These are phyloP conservation scores for Fusarium lateritium DNA, from an alignment of 2,329 filamentous ascomycete species.

Conservation along the genomic window DNA sequence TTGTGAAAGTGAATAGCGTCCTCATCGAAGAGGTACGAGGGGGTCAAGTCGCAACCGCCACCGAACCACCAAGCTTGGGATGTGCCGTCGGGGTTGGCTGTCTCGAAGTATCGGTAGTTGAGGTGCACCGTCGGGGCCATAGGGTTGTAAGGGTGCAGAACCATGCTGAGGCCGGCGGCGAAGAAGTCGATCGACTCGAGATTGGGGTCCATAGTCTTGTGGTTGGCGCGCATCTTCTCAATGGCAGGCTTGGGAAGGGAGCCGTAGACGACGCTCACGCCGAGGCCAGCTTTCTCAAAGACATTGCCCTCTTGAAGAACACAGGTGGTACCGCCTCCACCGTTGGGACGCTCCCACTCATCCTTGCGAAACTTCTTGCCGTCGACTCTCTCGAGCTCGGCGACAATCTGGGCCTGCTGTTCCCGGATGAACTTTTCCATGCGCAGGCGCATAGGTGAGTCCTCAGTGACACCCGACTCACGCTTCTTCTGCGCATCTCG, in stretches of 20 bases:
- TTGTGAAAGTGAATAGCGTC: slow-evolving; percentile 97
- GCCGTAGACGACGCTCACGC: slow-evolving; percentile 95
- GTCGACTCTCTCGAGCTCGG: slow-evolving; percentile 86
- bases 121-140: slow-evolving; percentile 98
- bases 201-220: slow-evolving; percentile 86
- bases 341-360: slow-evolving; percentile 88
- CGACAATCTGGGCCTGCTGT: slow-evolving; percentile 90
- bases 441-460: slow-evolving; percentile 94
- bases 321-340: slow-evolving; percentile 93
- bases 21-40: slow-evolving; percentile 94
- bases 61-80: slow-evolving; percentile 98
- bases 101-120: slow-evolving; percentile 99
- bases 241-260: slow-evolving; percentile 89
- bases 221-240: slow-evolving; percentile 92
- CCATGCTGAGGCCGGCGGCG: slow-evolving; percentile 91
- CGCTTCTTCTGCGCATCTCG: slow-evolving; percentile 86
- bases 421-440: slow-evolving; percentile 98
- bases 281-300: slow-evolving; percentile 97
- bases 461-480: slow-evolving; percentile 74
- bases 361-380: slow-evolving; percentile 86
- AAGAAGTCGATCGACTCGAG: slow-evolving; percentile 94
- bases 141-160: slow-evolving; percentile 93
- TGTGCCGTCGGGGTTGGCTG: slow-evolving; percentile 84
- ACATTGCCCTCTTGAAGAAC: slow-evolving; percentile 96
- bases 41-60: slow-evolving; percentile 93